phyloP scores from a whole-genome alignment of 495 filamentous ascomycete genomes.

The Choiromyces venosus region DNA sequence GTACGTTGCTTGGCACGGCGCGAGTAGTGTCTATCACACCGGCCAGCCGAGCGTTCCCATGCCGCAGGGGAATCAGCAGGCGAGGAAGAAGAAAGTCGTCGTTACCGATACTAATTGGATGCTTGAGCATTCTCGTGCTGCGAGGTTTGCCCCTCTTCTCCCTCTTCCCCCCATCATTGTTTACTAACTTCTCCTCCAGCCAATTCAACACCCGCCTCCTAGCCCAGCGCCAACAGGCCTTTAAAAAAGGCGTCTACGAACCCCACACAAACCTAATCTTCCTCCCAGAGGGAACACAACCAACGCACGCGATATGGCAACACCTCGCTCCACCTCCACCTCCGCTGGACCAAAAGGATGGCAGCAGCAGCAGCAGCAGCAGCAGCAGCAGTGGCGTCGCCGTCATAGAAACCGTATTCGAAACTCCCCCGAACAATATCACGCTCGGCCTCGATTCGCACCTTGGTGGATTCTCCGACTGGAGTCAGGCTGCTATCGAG shows the following conservation, averaged over 20 bases:
- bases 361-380: slow-evolving; percentile 7
- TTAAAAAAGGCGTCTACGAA: slow-evolving; percentile 73
- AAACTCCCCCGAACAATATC: slow-evolving; percentile 25
- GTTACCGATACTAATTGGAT: slow-evolving; percentile 99
- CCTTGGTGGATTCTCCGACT: slow-evolving; percentile 27
- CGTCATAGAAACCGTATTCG: slow-evolving; percentile 31
- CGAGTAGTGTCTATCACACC: slow-evolving; percentile 89
- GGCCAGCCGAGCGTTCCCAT: slow-evolving; percentile 66
- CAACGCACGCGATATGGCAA: slow-evolving; percentile 78
- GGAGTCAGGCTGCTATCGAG: slow-evolving; percentile 19
- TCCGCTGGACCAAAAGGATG: no score
- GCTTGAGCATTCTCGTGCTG: slow-evolving; percentile 83
- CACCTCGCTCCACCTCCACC: slow-evolving; percentile 50
- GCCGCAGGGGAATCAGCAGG: slow-evolving; percentile 51
- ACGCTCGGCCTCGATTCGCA: slow-evolving; percentile 29
- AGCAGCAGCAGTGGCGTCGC: slow-evolving; percentile 13
- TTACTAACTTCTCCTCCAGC: slow-evolving; percentile 47
- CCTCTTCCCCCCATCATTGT: no score
- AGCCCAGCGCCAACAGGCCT: slow-evolving; percentile 57
- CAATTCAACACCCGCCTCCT: slow-evolving; percentile 71
- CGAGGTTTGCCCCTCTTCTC: slow-evolving; percentile 63
- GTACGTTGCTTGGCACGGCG: slow-evolving; percentile 97
- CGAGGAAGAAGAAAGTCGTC: slow-evolving; percentile 73
- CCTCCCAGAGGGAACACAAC: slow-evolving; percentile 82
- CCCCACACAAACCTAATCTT: slow-evolving; percentile 87